phyloP scores from a whole-genome alignment of 106 monocot species.

The Dendrobium chrysotoxum region DNA sequence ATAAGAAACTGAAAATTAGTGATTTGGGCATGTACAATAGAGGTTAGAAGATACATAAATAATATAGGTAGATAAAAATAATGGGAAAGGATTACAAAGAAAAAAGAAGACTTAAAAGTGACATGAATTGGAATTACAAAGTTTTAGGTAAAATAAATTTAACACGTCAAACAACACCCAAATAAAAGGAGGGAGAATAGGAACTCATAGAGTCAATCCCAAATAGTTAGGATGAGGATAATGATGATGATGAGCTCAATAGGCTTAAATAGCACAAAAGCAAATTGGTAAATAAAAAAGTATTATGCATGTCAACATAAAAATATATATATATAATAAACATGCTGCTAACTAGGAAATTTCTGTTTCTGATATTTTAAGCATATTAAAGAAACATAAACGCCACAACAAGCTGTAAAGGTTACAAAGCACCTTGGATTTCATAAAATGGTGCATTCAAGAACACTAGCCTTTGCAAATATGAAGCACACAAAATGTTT shows the following conservation, averaged over 20 bases:
- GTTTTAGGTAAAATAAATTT: neutral
- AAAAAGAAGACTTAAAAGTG: neutral
- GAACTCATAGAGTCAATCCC: neutral
- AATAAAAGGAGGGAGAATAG: neutral
- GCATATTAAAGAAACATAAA: too few species aligned
- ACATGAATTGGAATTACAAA: neutral
- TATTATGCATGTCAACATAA: neutral
- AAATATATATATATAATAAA: neutral
- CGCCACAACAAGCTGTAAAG: too few species aligned
- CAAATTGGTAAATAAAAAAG: neutral
- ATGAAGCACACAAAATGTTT: neutral
- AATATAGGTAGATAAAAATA: neutral
- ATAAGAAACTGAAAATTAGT: too few species aligned
- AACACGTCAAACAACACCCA: neutral
- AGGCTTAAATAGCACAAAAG: neutral
- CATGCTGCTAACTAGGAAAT: neutral
- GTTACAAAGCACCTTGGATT: too few species aligned
- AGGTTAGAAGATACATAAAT: too few species aligned
- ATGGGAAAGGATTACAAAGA: neutral
- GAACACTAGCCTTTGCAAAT: too few species aligned
- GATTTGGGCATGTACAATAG: too few species aligned
- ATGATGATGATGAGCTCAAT: neutral
- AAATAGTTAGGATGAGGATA: neutral
- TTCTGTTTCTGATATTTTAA: neutral
- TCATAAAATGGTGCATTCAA: too few species aligned